A percentile compares a stretch with the other conserved stretches of the same genome.
Conservation (phyloP, 495 filamentous ascomycete species). For the Hypoxylon rickii region DNA sequence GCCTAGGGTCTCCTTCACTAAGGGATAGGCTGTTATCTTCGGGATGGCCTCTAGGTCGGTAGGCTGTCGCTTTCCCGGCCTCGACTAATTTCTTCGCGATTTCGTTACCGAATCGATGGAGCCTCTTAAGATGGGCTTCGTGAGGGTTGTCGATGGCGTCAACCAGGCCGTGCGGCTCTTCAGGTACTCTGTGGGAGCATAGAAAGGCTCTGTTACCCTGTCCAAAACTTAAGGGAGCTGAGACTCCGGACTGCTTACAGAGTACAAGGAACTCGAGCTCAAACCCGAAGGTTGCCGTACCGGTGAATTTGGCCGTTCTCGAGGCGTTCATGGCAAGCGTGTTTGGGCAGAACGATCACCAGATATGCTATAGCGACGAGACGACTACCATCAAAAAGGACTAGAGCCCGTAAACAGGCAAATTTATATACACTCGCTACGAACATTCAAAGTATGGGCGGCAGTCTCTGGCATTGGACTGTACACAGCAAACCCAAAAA, state of each 20-base stretch:
- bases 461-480: no score
- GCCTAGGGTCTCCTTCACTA: background rate
- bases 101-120: constrained; percentile 12
- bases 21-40: constrained; percentile 1
- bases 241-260: constrained; percentile 3
- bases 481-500: no score
- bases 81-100: constrained; percentile 12
- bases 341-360: no score
- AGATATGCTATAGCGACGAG: no score
- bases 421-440: no score
- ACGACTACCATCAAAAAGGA: no score
- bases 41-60: constrained; percentile 18
- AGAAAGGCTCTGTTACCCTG: background rate
- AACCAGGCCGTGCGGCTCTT: constrained; percentile 10
- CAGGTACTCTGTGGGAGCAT: background rate
- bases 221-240: background rate
- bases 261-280: constrained; percentile 25
- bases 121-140: constrained; percentile 14
- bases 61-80: constrained; percentile 2
- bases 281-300: constrained; percentile 21
- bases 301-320: background rate
- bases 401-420: no score
- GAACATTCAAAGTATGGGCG: no score
- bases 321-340: constrained; percentile 1
- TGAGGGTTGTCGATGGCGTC: constrained; percentile 1